Conservation (phyloP, 2,329 filamentous ascomycete species). For the Ceratocystiopsis brevicomis region DNA sequence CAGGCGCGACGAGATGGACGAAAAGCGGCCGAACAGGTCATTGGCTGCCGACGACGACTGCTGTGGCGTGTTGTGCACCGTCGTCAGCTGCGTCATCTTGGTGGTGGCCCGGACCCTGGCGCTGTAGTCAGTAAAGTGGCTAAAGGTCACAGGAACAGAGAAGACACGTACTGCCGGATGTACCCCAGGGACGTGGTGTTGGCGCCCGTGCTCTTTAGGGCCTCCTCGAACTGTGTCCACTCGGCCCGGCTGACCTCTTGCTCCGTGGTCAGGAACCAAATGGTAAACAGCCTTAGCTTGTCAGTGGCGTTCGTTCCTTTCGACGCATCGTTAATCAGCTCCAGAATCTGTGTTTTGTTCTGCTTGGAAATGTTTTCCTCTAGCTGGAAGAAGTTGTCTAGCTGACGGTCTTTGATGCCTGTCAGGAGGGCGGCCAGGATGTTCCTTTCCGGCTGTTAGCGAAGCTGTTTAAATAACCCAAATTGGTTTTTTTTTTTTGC, state of each 20-base stretch:
- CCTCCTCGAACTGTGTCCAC: constrained; percentile 71
- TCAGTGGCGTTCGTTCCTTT: constrained; percentile 75
- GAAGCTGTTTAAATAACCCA: not conserved
- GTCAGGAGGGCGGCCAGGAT: constrained; percentile 59
- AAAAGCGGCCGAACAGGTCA: constrained; percentile 85
- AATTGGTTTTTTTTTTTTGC: too few species aligned
- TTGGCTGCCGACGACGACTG: constrained; percentile 40
- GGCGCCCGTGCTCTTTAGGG: constrained; percentile 54
- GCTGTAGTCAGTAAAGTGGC: too few species aligned
- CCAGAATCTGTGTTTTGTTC: constrained; percentile 71
- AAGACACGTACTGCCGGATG: constrained; percentile 42
- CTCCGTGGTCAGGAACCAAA: constrained; percentile 92
- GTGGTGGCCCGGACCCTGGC: constrained; percentile 41
- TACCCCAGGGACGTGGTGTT: constrained; percentile 68
- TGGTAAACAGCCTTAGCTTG: constrained; percentile 85
- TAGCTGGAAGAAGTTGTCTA: constrained; percentile 90
- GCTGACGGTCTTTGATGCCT: constrained; percentile 83
- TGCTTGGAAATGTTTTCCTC: constrained; percentile 89
- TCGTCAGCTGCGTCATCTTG: constrained; percentile 94
- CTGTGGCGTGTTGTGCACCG: constrained; percentile 54
- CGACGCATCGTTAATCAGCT: constrained; percentile 60
- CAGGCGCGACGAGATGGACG: constrained; percentile 74
- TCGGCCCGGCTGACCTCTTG: constrained; percentile 68
- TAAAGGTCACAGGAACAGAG: too few species aligned
- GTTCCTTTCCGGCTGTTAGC: constrained; percentile 25